These are phyloP conservation scores for Fusarium sp. DNA, from an alignment of 2,329 filamentous ascomycete genomes.

Conservation along the genomic window DNA sequence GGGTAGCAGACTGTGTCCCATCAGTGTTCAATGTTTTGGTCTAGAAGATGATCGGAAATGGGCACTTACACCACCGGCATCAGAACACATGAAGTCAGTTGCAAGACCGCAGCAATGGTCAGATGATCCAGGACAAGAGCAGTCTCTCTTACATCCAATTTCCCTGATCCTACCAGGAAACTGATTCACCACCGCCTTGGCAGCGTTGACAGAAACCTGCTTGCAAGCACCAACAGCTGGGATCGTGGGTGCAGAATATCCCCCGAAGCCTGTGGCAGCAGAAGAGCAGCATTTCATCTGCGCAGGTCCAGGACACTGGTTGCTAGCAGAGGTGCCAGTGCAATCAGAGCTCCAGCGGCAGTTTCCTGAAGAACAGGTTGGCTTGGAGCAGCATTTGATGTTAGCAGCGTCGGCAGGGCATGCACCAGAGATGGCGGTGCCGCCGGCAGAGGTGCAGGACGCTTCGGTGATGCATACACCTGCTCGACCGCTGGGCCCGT, in stretches of 20 bases:
- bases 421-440: constrained; percentile 49
- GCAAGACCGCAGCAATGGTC: constrained; percentile 53
- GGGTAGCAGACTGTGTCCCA: constrained; percentile 45
- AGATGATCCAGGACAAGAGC: constrained; percentile 45
- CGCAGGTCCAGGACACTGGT: constrained; percentile 52
- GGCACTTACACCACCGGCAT: constrained; percentile 50
- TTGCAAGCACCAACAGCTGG: constrained; percentile 50
- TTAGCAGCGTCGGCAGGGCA: constrained; percentile 51
- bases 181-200: constrained; percentile 48
- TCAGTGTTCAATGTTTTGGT: neutral
- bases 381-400: constrained; percentile 56
- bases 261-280: constrained; percentile 46
- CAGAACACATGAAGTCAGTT: constrained; percentile 52
- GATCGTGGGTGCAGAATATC: constrained; percentile 47
- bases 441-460: constrained; percentile 50
- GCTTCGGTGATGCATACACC: constrained; percentile 53
- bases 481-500: constrained; percentile 35
- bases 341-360: constrained; percentile 54
- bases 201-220: constrained; percentile 48
- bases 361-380: constrained; percentile 49
- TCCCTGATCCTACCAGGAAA: constrained; percentile 50
- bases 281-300: constrained; percentile 53
- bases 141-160: constrained; percentile 48
- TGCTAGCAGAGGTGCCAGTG: constrained; percentile 41
- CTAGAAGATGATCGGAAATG: neutral